phyloP scores from a whole-genome alignment of 2,329 filamentous ascomycete genomes.

The Cordyceps fumosorosea region DNA sequence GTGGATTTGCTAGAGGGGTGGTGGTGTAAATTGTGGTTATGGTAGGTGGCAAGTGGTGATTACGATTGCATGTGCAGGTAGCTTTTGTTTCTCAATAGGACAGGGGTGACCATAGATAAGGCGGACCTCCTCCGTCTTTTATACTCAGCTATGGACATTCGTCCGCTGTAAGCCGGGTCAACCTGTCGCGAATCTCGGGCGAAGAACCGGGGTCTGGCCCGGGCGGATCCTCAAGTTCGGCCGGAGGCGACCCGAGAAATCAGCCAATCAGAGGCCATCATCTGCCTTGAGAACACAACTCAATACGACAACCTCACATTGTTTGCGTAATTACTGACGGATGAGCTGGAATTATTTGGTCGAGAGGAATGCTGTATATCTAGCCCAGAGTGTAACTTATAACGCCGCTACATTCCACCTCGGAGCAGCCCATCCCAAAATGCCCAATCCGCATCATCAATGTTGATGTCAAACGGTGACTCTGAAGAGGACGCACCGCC shows the following conservation, averaged over 20 bases:
- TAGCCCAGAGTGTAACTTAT: too few species aligned
- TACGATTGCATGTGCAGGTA: too few species aligned
- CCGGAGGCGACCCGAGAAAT: constrained; percentile 1
- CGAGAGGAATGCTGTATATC: too few species aligned
- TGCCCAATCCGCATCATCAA: constrained; percentile 20
- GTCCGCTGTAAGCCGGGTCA: not conserved
- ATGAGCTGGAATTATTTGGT: too few species aligned
- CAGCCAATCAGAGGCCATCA: constrained; percentile 4
- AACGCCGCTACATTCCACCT: too few species aligned
- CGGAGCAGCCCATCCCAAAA: constrained; percentile 22
- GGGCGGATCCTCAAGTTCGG: not conserved
- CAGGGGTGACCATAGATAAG: not conserved
- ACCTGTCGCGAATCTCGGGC: not conserved
- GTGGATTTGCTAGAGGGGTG: too few species aligned
- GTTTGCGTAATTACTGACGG: too few species aligned
- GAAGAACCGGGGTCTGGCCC: not conserved
- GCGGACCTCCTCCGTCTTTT: not conserved
- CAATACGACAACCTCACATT: too few species aligned
- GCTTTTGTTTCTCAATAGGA: not conserved
- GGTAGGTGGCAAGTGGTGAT: too few species aligned
- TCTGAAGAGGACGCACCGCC: not conserved
- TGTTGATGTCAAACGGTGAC: constrained; percentile 14
- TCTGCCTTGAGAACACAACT: not conserved
- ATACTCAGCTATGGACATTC: not conserved
- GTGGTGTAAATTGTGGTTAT: not conserved